phyloP scores from a whole-genome alignment of 2,329 filamentous ascomycete genomes.

The Exophiala spinifera region DNA sequence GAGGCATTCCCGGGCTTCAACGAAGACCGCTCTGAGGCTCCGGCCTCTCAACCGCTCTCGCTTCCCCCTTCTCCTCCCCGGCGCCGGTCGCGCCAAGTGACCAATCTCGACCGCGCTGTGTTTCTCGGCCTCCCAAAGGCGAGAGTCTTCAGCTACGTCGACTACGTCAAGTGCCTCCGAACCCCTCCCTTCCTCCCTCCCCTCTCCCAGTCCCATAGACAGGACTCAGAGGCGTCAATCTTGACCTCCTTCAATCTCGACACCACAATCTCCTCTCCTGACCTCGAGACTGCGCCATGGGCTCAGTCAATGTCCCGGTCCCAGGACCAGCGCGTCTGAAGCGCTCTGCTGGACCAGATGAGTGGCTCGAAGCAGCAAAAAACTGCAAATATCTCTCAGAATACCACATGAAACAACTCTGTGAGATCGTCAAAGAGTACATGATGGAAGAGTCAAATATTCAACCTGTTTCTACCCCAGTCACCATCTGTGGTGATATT shows the following conservation, averaged over 20 bases:
- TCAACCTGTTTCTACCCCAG: slow-evolving; percentile 92
- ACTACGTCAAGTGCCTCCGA: slow-evolving; percentile 19
- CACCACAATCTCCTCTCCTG: background rate
- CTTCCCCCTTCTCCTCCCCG: slow-evolving; percentile 7
- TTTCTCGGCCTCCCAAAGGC: slow-evolving; percentile 14
- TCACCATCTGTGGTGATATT: slow-evolving; percentile 96
- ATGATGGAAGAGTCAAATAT: slow-evolving; percentile 99
- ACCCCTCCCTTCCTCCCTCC: slow-evolving; percentile 13
- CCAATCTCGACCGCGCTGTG: slow-evolving; percentile 17
- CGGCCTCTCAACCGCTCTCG: slow-evolving; percentile 8
- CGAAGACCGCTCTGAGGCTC: slow-evolving; percentile 10
- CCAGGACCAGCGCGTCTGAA: slow-evolving; percentile 84
- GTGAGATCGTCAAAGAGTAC: slow-evolving; percentile 97
- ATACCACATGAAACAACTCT: slow-evolving; percentile 95
- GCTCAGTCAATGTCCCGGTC: slow-evolving; percentile 62
- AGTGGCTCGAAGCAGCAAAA: slow-evolving; percentile 96
- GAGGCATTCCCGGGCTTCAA: slow-evolving; percentile 23
- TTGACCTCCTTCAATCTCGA: background rate
- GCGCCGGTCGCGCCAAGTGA: slow-evolving; percentile 22
- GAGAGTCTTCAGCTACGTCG: slow-evolving; percentile 22
- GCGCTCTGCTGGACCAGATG: slow-evolving; percentile 80
- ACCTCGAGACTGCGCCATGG: slow-evolving; percentile 20
- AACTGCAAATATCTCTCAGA: slow-evolving; percentile 97
- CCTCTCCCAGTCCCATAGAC: slow-evolving; percentile 10
- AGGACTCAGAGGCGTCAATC: background rate